Evolutionary conservation across 139 green algal genomes (phyloP), one percentile per base, ranked within the genome.

Genomic region (Chlamydomonas applanata): DNA sequence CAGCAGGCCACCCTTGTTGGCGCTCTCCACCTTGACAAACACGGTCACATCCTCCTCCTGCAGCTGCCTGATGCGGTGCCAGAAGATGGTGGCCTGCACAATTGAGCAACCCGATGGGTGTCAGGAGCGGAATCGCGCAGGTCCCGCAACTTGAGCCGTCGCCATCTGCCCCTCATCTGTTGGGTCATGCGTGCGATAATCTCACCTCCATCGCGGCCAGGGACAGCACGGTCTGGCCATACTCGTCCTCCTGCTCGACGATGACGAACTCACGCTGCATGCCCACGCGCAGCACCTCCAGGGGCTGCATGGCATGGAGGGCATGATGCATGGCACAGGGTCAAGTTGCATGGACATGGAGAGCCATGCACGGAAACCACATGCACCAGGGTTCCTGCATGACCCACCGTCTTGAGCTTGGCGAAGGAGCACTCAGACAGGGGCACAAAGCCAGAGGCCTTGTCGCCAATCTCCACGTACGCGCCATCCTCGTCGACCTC

Each of bases 381-480:
- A 27, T 33, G 53, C 4, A 25, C 4, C 22, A 7, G 7, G 5
- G 53, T 11, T 4, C 24, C 22, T 56, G 46, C 53, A 62, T 62
- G 53, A 62, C 78, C 63, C 52, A 83, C 81, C 73, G 72, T 78
- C 59, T 88, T 86, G 9, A 94, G 65, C 40, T 83, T 82, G 32
- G 76, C 81, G 27, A 97, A 76, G 27, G 88, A 93, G 64, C 89
- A 78, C 84, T 99, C 94, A 11, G 73, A 59, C 7, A 88, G 74
- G 0, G 96, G 89, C 67, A 87, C 92, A 73, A 95, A 95, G 52
- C 92, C 95, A 2, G 90, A 78, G 22, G 86, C 83, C 89, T 99
- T 99, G 33, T 87, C 89, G 53, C 95, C 95, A 56, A 98, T 92
- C 70, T 99, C 96, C 14, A 98, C 87, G 65, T 93, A 95, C 1